phyloP scores from a whole-genome alignment of 306 rosid species.

The Cucumis melo region DNA sequence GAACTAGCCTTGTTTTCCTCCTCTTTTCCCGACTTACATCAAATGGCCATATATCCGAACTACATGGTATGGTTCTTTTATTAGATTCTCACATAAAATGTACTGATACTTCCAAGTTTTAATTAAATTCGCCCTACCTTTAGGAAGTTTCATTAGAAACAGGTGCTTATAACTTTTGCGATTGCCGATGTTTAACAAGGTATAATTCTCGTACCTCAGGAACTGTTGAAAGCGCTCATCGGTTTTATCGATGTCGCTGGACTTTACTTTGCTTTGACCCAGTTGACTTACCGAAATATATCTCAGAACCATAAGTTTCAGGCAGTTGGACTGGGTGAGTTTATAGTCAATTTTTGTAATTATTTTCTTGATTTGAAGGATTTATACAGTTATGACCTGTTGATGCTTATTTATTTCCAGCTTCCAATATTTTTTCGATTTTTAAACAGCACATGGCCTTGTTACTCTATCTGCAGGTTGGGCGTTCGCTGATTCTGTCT shows the following conservation, averaged over 20 bases:
- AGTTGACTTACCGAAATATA: conserved; percentile 91
- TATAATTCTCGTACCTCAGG: conserved; percentile 32
- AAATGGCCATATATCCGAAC: not conserved
- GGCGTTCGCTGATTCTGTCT: conserved; percentile 97
- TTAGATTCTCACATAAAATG: not conserved
- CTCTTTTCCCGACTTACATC: not conserved
- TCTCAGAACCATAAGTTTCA: conserved; percentile 97
- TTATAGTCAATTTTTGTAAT: not conserved
- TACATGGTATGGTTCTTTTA: not conserved
- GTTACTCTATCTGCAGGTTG: conserved; percentile 50
- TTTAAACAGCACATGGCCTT: not conserved
- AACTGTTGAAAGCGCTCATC: conserved; percentile 83
- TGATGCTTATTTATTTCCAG: not conserved
- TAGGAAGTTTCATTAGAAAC: not conserved
- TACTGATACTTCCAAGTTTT: not conserved
- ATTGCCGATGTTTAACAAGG: not conserved
- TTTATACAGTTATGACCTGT: not conserved
- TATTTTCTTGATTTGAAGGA: no score
- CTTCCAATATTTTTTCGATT: not conserved
- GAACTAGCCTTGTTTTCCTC: not conserved
- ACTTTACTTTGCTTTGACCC: conserved; percentile 94
- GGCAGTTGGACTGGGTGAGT: conserved; percentile 99
- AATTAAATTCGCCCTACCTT: not conserved
- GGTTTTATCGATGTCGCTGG: conserved; percentile 98
- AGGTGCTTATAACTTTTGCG: not conserved